Evolutionary conservation across 495 filamentous ascomycete species (phyloP), one percentile per base, ranked within the genome.

Genomic region (Aspergillus campestris): DNA sequence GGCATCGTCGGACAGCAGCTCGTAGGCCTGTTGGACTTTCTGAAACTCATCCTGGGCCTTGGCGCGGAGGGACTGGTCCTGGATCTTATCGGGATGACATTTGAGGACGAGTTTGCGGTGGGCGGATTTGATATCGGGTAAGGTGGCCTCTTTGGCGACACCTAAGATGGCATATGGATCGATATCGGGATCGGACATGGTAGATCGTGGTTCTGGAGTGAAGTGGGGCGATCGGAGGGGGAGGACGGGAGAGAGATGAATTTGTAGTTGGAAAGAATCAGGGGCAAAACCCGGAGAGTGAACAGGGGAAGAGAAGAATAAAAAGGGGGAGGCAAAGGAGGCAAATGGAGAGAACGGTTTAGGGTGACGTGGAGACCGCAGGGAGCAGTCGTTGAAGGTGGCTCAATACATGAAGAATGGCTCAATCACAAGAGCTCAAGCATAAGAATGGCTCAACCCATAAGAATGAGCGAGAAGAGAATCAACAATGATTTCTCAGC

Each of bases 31-130:
- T 62, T 96, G 91, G 30, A 97, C 87, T 62, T 82, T 83, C 64
- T 96, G 88, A 61, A 96, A 98, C 67, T 94, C 80, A 45, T 87
- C 81, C 45, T 81, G 76, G 59, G 89, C 92, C 51, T 77, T 66
- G 42, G 67, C 70, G 46, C 82, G 82, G 43, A 75, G 67, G 27
- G 82, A 72, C 52, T 82, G 75, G 49, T 94, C 85, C 55, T 87
- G 79, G 40, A 96, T 79, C 71, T 97, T 97, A 73, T 98, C 92
- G 30, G 92, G 92, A 60, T 98, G 92, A 60, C 82, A 90, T 67
- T 88, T 89, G 45, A 97, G 78, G 42, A 88, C 90, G 18, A 95
- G 83, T 66, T 95, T 97, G 49, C 88, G 85, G 70, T 96, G 84
- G 12, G 88, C 83, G 38, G 75, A 71, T 49, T 88, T 82, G 60